Base-by-base conservation (phyloP, 768 basidiomycete genomes). In the Symmetrospora coprosmae region DNA sequence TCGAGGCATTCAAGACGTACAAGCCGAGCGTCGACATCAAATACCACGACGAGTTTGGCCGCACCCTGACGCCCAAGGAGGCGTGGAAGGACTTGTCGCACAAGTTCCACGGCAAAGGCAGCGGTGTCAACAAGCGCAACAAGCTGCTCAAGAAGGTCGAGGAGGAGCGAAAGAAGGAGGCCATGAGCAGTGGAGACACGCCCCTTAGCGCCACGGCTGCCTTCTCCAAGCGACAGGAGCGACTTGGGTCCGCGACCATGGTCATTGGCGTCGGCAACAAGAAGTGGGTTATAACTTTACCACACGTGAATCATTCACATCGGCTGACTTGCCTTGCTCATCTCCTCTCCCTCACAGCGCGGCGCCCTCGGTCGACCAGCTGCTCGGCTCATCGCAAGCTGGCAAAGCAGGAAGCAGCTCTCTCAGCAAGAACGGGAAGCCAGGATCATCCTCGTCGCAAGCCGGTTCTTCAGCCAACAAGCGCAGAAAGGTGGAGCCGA, bases 21-120 rank as follows among this genome's bases (percentile, higher is more conserved):
- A 96, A 92, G 73, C 94, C 94, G 4, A 91, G 92, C 73, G 78
- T 99, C 68, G 87, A 92, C 65, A 87, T 97, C 69, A 85, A 86
- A 48, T 99, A 99, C 71, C 84, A 91, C 65, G 94, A 99, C 70
- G 92, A 99, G 72, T 87, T 88, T 71, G 94, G 94, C 46, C 79
- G 94, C 37, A 71, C 78, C 60, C 74, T 90, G 71, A 87, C 86
- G 23, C 83, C 83, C 19, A 96, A 96, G 77, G 94, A 99, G 75
- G 67, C 63, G 23, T 64, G 63, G 63, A 64, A 64, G 43, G 87
- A 89, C 17, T 76, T 99, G 40, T 90, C 87, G 41, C 94, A 99
- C 72, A 86, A 87, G 71, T 97, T 99, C 81, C 94, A 99, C 67
- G 94, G 94, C 34, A 96, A 97, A 73, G 88, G 88, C 1, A 87